phyloP scores from a whole-genome alignment of 2,329 filamentous ascomycete species.

The Aspergillus calidoustus region DNA sequence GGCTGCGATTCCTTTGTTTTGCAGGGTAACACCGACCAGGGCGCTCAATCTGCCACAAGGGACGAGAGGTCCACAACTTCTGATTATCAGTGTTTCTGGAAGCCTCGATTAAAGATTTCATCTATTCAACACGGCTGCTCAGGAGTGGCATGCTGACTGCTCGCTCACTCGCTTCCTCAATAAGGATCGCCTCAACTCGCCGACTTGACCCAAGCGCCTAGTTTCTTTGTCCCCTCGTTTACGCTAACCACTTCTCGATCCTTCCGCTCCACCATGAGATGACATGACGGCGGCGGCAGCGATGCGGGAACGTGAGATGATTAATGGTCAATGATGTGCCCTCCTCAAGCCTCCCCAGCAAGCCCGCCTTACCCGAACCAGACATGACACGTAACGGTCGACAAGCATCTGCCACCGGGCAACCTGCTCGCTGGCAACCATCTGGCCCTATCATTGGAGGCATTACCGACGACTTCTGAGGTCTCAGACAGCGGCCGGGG shows the following conservation, averaged over 20 bases:
- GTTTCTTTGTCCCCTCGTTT: background rate
- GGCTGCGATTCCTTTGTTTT: background rate
- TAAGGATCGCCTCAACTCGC: background rate
- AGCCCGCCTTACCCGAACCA: conserved; percentile 29
- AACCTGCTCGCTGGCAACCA: background rate
- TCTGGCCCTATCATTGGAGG: background rate
- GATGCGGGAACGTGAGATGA: background rate
- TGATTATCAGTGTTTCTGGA: background rate
- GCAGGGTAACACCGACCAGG: background rate
- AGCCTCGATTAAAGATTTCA: background rate
- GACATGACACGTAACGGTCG: conserved; percentile 39
- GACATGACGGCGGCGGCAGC: background rate
- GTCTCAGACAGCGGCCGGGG: background rate
- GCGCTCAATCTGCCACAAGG: background rate
- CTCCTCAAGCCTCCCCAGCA: conserved; percentile 5
- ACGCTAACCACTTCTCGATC: background rate
- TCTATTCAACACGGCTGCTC: background rate
- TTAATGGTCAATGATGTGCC: background rate
- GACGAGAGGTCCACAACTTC: background rate
- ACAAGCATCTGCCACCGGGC: background rate
- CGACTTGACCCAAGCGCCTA: background rate
- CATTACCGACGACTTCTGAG: background rate
- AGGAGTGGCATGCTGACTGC: too few species aligned
- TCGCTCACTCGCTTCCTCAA: background rate
- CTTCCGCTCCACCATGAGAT: background rate